A percentile compares a stretch with the other conserved stretches of the same genome.
phyloP scores from a whole-genome alignment of 1,139 yeast genomes.

The Pichia sp. region DNA sequence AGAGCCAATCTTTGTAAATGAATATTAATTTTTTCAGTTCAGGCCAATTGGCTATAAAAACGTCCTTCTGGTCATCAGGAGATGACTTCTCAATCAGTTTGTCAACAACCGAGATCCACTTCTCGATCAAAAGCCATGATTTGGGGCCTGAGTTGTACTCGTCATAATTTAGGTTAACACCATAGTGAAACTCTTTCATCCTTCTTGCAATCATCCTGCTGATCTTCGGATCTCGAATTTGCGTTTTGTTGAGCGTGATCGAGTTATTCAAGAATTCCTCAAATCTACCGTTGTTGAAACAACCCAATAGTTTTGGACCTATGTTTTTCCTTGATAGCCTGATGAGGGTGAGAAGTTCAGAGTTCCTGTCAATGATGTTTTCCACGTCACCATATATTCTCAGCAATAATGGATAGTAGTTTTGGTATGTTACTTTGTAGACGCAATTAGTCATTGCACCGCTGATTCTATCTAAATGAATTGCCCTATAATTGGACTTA shows the following conservation, averaged over 20 bases:
- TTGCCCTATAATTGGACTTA: slow-evolving; percentile 34
- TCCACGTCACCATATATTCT: slow-evolving; percentile 92
- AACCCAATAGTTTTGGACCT: slow-evolving; percentile 86
- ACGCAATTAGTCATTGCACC: slow-evolving; percentile 95
- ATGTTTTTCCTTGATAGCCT: slow-evolving; percentile 73
- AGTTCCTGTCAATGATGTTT: slow-evolving; percentile 78
- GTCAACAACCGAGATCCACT: slow-evolving; percentile 66
- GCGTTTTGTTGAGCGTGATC: slow-evolving; percentile 64
- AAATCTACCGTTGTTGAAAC: slow-evolving; percentile 84
- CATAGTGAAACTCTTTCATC: slow-evolving; percentile 89
- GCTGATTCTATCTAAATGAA: slow-evolving; percentile 62
- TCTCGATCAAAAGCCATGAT: slow-evolving; percentile 64
- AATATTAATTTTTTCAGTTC: slow-evolving; percentile 46
- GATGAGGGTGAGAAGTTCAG: slow-evolving; percentile 68
- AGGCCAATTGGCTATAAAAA: slow-evolving; percentile 48
- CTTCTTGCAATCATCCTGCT: slow-evolving; percentile 88
- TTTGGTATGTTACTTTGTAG: slow-evolving; percentile 54
- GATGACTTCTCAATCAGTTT: slow-evolving; percentile 33
- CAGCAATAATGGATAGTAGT: slow-evolving; percentile 48
- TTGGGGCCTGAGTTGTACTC: slow-evolving; percentile 59
- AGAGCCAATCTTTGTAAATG: slow-evolving; percentile 62
- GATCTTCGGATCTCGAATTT: slow-evolving; percentile 70
- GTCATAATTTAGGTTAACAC: slow-evolving; percentile 56
- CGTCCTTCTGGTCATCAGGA: slow-evolving; percentile 37
- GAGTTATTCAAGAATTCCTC: slow-evolving; percentile 87